Evolutionary conservation across 164 flowering plant species (phyloP), one percentile per base, ranked within the genome.

Genomic region (Macadamia tetraphylla): DNA sequence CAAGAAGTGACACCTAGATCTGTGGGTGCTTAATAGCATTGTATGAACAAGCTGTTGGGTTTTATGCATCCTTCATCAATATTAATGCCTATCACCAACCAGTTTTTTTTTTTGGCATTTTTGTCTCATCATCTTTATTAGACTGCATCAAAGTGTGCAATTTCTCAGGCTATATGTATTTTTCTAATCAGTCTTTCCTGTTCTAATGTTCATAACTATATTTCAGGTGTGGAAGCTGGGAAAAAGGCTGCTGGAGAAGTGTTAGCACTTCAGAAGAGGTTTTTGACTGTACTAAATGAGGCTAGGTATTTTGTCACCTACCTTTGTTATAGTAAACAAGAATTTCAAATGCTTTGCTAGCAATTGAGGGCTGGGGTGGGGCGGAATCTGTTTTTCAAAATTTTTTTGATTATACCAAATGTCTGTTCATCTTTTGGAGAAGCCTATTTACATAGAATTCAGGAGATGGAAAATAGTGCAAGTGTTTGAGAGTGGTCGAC

Each of bases 1-100:
- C 83, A 94, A 80, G 97, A 94, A 78, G 96, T 94, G 68, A 91
- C 90, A 53, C 95, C 98, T 43, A 86, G 92, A 78, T 81, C 98
- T 52, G 97, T 90, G 23, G 97, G 98, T 61, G 97, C 92, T 67
- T 91, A 58, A 63, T 94, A 67, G 97, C 96, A 57, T 81, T 94
- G 48, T 94, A 94, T 71, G 98, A 94, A 68, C 84, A 97, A 78
- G 98, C 98, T 46, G 98, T 94, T 77, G 98, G 98, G 62, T 84
- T 94, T 65, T 94, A 94, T 81, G 98, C 98, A 23, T 84, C 91
- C 17, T 78, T 94, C 63, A 85, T 94, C 71, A 91, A 94, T 75
- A 88, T 94, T 62, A 94, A 94, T 86, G 98, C 97, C 53, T 94
- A 91, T 74, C 98, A 94, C 73, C 97, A 94, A 79, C 98, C 98